Evolutionary conservation across 139 green algal species (phyloP).

Genomic region (Chlamydomonas sphaeroides): DNA sequence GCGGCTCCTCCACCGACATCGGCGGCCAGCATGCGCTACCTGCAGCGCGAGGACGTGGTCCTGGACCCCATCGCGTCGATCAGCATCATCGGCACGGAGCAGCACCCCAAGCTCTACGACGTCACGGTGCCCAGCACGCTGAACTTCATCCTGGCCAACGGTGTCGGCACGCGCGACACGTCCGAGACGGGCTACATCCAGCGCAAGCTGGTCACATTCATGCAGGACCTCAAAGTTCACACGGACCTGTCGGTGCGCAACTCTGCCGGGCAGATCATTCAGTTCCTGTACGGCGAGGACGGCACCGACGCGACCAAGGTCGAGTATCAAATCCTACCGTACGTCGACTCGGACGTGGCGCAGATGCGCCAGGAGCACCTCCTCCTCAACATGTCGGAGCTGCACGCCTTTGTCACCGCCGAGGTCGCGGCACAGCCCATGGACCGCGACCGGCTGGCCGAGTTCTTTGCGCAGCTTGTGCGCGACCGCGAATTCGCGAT

Average conservation of each 20-base stretch:
- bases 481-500: too few relatives aligned
- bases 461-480: too few relatives aligned
- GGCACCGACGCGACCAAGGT: conserved; percentile 96
- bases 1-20: too few relatives aligned
- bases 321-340: conserved; percentile 90
- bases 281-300: conserved; percentile 99
- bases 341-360: conserved; percentile 69
- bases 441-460: too few relatives aligned
- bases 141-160: conserved; percentile 38
- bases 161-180: too few relatives aligned
- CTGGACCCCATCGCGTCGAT: conserved; percentile 36
- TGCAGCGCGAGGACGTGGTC: conserved; percentile 13
- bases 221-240: too few relatives aligned
- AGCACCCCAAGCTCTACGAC: conserved; percentile 41
- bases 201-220: conserved; percentile 73
- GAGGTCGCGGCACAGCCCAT: too few relatives aligned
- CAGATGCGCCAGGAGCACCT: too few relatives aligned
- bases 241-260: conserved; percentile 90
- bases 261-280: conserved; percentile 92
- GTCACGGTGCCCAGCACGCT: conserved; percentile 42
- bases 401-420: too few relatives aligned
- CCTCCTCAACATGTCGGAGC: too few relatives aligned
- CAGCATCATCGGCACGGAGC: background rate
- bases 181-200: conserved; percentile 87
- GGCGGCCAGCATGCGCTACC: background rate